Evolutionary conservation across 2,329 filamentous ascomycete genomes (phyloP).

Genomic region (Cladosporium halotolerans): DNA sequence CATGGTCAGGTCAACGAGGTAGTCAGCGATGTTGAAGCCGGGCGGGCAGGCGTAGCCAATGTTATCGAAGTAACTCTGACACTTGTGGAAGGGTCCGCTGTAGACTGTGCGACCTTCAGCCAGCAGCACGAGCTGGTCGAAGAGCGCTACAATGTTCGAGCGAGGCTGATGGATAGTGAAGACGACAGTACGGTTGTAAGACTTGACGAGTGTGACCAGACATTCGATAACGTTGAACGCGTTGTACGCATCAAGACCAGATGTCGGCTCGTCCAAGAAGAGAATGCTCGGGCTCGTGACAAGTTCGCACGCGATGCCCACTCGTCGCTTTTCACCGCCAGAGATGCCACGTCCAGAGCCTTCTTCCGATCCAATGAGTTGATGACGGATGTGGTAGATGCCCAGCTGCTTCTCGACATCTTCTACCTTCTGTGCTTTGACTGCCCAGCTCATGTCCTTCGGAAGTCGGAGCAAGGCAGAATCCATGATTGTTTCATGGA

Average conservation of each 20-base stretch:
- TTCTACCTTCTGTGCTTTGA: slow-evolving; percentile 86
- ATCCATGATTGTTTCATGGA: slow-evolving; percentile 94
- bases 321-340: slow-evolving; percentile 90
- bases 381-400: slow-evolving; percentile 89
- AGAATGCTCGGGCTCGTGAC: slow-evolving; percentile 96
- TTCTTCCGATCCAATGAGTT: slow-evolving; percentile 92
- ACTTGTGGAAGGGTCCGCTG: slow-evolving; percentile 81
- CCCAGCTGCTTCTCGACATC: slow-evolving; percentile 96
- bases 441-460: slow-evolving; percentile 74
- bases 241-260: slow-evolving; percentile 91
- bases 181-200: slow-evolving; percentile 92
- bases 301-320: slow-evolving; percentile 94
- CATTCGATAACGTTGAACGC: slow-evolving; percentile 98
- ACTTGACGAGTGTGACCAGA: slow-evolving; percentile 88
- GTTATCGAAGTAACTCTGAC: slow-evolving; percentile 86
- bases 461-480: slow-evolving; percentile 90
- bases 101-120: slow-evolving; percentile 88
- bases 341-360: slow-evolving; percentile 91
- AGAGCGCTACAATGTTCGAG: slow-evolving; percentile 96
- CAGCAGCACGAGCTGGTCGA: slow-evolving; percentile 86
- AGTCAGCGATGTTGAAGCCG: slow-evolving; percentile 98
- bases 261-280: slow-evolving; percentile 95
- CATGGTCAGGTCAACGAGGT: slow-evolving; percentile 96
- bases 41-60: slow-evolving; percentile 90
- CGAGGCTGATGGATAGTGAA: slow-evolving; percentile 98